These are phyloP conservation scores for Aurantiochytrium sp. DNA, from an alignment of 108 stramenopile species.

Conservation along the genomic window DNA sequence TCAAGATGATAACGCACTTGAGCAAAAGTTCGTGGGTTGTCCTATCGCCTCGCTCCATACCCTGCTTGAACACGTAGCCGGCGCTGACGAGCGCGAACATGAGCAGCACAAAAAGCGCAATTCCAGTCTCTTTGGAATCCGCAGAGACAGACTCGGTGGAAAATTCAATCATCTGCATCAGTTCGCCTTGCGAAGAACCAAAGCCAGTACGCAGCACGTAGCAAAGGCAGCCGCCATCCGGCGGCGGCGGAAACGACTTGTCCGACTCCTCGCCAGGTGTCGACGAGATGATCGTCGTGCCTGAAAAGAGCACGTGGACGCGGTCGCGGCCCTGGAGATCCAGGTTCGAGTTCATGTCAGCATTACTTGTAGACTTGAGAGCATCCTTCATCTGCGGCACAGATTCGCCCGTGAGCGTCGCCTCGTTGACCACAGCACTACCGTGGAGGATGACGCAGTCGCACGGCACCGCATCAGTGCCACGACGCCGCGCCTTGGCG, in stretches of 20 bases:
- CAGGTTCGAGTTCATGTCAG: constrained; percentile 29
- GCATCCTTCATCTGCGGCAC: constrained; percentile 78
- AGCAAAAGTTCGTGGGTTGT: constrained; percentile 52
- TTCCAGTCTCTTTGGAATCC: constrained; percentile 72
- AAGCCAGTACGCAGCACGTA: constrained; percentile 88
- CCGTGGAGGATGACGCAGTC: constrained; percentile 84
- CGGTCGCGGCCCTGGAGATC: constrained; percentile 26
- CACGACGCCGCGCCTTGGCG: constrained; percentile 47
- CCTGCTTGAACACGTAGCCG: constrained; percentile 66
- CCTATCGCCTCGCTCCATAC: constrained; percentile 51
- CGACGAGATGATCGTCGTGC: not conserved
- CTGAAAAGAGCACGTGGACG: constrained; percentile 41
- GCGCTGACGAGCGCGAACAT: constrained; percentile 74
- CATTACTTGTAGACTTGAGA: constrained; percentile 29
- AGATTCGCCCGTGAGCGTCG: constrained; percentile 92
- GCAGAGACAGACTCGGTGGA: constrained; percentile 50
- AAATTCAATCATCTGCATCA: constrained; percentile 84
- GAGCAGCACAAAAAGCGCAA: constrained; percentile 73
- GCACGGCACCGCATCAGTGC: constrained; percentile 53
- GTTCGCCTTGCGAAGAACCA: constrained; percentile 83
- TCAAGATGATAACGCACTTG: constrained; percentile 94
- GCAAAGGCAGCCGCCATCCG: constrained; percentile 69
- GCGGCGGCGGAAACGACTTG: constrained; percentile 36
- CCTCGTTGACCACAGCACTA: constrained; percentile 89
- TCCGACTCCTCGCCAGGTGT: constrained; percentile 21